Evolutionary conservation across 306 rosid genomes (phyloP).

Genomic region (Vachellia collinsii): DNA sequence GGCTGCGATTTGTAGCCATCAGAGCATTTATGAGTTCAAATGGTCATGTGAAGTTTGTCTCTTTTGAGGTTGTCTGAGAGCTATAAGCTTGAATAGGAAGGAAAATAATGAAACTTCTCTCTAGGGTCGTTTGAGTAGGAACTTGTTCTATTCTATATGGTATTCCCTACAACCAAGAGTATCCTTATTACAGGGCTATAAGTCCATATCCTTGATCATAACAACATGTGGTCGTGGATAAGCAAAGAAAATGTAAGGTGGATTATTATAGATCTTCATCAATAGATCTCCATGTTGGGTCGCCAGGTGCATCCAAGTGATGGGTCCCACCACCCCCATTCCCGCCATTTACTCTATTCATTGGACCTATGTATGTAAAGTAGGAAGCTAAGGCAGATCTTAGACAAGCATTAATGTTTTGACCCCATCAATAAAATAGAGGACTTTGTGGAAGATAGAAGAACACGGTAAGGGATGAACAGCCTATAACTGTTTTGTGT

Average conservation of each 20-base stretch:
- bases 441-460: slow-evolving; percentile 24
- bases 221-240: slow-evolving; percentile 45
- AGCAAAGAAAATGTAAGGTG: slow-evolving; percentile 23
- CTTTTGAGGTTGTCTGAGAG: slow-evolving; percentile 22
- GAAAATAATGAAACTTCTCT: slow-evolving; percentile 10
- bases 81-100: slow-evolving; percentile 40
- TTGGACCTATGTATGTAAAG: neutral
- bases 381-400: neutral
- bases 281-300: slow-evolving; percentile 41
- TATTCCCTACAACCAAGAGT: slow-evolving; percentile 42
- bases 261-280: slow-evolving; percentile 32
- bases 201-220: slow-evolving; percentile 34
- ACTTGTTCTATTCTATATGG: slow-evolving; percentile 31
- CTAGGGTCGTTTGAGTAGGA: slow-evolving; percentile 35
- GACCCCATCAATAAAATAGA: neutral
- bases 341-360: slow-evolving; percentile 37
- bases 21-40: slow-evolving; percentile 26
- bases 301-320: slow-evolving; percentile 31
- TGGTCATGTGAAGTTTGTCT: slow-evolving; percentile 47
- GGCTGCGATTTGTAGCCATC: slow-evolving; percentile 28
- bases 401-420: slow-evolving; percentile 23
- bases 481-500: slow-evolving; percentile 21
- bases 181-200: slow-evolving; percentile 33
- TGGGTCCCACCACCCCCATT: slow-evolving; percentile 34
- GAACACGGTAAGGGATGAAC: slow-evolving; percentile 24